Conservation (phyloP, 768 basidiomycete species). For the Suillus placidus region DNA sequence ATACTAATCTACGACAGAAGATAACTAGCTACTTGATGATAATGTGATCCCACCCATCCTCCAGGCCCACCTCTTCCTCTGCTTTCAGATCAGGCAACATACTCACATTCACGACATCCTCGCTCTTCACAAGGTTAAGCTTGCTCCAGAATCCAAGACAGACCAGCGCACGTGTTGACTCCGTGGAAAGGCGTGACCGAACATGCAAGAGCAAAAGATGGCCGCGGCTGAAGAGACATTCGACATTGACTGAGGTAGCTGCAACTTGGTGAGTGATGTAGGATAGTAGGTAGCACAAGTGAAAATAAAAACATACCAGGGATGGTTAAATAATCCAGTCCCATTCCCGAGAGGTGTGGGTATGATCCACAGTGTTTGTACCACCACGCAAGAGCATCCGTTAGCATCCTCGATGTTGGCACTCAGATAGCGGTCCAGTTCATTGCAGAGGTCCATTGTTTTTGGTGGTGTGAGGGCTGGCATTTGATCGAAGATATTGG, state of each 20-base stretch:
- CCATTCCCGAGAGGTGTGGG: constrained; percentile 38
- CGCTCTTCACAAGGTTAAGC: constrained; percentile 29
- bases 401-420: constrained; percentile 26
- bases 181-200: constrained; percentile 24
- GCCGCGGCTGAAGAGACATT: constrained; percentile 17
- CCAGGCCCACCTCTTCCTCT: constrained; percentile 11
- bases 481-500: constrained; percentile 37
- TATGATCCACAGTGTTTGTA: constrained; percentile 20
- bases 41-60: constrained; percentile 18
- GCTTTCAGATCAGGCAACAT: constrained; percentile 7
- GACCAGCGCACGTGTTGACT: constrained; percentile 30
- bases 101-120: constrained; percentile 17
- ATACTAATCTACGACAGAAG: too few species aligned
- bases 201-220: constrained; percentile 23
- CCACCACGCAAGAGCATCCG: constrained; percentile 38
- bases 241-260: constrained; percentile 18
- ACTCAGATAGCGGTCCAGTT: constrained; percentile 34
- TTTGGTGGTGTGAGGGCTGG: constrained; percentile 23
- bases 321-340: constrained; percentile 35
- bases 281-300: constrained; percentile 10
- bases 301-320: constrained; percentile 30
- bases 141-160: constrained; percentile 40
- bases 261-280: constrained; percentile 17
- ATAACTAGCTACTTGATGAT: not conserved
- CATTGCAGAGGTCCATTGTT: constrained; percentile 19